Percentiles rank a stretch among this genome's conserved stretches.
phyloP scores from a whole-genome alignment of 352 stramenopile genomes.

The Globisporangium polare region DNA sequence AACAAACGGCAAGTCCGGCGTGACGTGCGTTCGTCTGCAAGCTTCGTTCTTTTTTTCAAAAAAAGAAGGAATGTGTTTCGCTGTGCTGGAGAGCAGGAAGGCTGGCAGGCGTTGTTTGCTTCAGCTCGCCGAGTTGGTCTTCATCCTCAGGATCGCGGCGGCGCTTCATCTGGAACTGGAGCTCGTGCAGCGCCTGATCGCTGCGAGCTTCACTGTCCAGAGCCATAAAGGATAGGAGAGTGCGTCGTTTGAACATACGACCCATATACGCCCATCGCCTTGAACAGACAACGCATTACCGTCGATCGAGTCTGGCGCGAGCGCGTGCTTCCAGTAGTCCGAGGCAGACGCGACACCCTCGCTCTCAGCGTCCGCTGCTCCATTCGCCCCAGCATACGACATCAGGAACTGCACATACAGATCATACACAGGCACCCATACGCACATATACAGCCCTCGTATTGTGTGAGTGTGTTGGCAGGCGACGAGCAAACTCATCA shows the following conservation, averaged over 20 bases:
- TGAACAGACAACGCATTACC: constrained; percentile 2
- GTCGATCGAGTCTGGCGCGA: constrained; percentile 13
- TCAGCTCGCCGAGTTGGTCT: constrained; percentile 41
- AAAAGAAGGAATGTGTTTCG: neutral
- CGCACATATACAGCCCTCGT: neutral
- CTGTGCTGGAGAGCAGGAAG: too few relatives aligned
- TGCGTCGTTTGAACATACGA: neutral
- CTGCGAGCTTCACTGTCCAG: constrained; percentile 48
- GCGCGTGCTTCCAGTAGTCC: constrained; percentile 14
- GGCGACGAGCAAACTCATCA: too few relatives aligned
- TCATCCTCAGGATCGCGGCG: constrained; percentile 71
- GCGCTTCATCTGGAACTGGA: constrained; percentile 72
- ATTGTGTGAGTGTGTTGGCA: neutral
- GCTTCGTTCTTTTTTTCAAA: neutral
- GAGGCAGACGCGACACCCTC: constrained; percentile 4
- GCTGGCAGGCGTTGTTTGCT: too few relatives aligned
- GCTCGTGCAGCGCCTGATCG: constrained; percentile 57
- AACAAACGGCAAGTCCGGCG: neutral
- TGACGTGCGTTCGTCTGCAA: neutral
- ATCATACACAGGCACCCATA: neutral
- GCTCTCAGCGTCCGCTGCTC: neutral
- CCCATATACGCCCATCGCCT: neutral
- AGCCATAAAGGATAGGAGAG: neutral
- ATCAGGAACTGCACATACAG: constrained; percentile 1
- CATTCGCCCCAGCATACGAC: neutral